Evolutionary conservation across 768 basidiomycete species (phyloP).

Genomic region (Kondoa malvinella): DNA sequence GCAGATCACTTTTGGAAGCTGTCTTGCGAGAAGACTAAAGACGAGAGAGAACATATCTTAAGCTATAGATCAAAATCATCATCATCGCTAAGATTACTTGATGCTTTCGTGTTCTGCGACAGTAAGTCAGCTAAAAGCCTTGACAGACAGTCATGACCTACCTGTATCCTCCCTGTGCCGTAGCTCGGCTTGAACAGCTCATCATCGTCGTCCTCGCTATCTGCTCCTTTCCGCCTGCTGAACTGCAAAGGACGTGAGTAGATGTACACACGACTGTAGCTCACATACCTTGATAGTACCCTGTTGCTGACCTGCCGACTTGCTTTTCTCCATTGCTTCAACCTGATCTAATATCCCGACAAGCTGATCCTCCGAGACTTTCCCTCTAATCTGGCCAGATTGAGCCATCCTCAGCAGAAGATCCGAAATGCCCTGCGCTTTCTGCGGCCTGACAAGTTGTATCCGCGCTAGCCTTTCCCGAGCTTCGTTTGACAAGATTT

Average conservation of each 20-base stretch:
- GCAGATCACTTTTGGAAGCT: too few species aligned
- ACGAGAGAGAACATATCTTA: too few species aligned
- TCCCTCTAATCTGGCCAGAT: constrained; percentile 1
- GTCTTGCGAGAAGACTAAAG: too few species aligned
- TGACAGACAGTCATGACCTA: too few species aligned
- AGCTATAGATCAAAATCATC: background rate
- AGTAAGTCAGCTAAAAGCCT: too few species aligned
- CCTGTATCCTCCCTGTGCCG: background rate
- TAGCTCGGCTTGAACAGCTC: background rate
- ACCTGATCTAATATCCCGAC: constrained; percentile 1
- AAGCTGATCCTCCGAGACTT: constrained; percentile 2
- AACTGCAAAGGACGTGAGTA: background rate
- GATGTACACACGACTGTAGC: background rate
- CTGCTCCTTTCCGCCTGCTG: background rate
- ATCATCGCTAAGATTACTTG: background rate
- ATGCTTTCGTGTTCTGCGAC: too few species aligned
- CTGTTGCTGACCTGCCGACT: background rate
- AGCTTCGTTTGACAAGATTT: background rate
- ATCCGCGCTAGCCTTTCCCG: background rate
- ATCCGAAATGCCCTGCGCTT: background rate
- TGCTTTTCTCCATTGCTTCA: constrained; percentile 1
- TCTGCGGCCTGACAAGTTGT: background rate
- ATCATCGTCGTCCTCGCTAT: background rate
- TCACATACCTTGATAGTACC: background rate
- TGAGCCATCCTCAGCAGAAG: background rate